Evolutionary conservation across 106 monocot genomes (phyloP), one percentile per base, ranked within the genome.

Genomic region (Dendrobium nobile): DNA sequence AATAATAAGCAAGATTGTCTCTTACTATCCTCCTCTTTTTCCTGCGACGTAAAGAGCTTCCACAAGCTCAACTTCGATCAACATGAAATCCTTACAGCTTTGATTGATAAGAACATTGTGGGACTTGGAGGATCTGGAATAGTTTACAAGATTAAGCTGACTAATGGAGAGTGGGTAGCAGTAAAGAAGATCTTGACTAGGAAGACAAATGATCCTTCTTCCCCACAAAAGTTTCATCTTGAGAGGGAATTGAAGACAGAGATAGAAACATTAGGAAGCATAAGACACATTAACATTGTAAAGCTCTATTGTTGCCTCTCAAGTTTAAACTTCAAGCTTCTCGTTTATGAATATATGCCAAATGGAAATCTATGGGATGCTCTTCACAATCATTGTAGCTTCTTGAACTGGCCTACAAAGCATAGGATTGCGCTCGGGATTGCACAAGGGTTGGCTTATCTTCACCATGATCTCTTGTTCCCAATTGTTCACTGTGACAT

Each of bases 351-450:
- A 86, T 97, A 94, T 84, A 92, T 97, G 97, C 86, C 89, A 9
- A 97, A 97, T 59, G 97, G 97, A 2, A 97, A 94, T 72, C 86
- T 97, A 0, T 97, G 94, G 94, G 97, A 97, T 76, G 91, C 91
- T 19, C 87, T 97, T 7, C 94, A 97, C 84, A 77, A 79, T 4
- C 83, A 82, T 2, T 78, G 86, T 86, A 81, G 81, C 64, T 87
- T 84, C 67, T 72, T 97, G 40, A 89, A 94, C 73, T 94, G 97
- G 97, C 89, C 92, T 3, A 88, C 77, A 19, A 86, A 92, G 82
- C 89, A 92, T 31, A 77, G 85, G 81, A 94, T 97, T 47, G 92
- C 97, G 0, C 77, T 94, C 4, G 97, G 97, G n/a, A 81, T 97
- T 1, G 92, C 97, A 0, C 94, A 90, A 41, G 97, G 97, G 4